A percentile compares a stretch with the other conserved stretches of the same genome.
Conservation (phyloP, 768 basidiomycete genomes). For the Amanita muscaria region DNA sequence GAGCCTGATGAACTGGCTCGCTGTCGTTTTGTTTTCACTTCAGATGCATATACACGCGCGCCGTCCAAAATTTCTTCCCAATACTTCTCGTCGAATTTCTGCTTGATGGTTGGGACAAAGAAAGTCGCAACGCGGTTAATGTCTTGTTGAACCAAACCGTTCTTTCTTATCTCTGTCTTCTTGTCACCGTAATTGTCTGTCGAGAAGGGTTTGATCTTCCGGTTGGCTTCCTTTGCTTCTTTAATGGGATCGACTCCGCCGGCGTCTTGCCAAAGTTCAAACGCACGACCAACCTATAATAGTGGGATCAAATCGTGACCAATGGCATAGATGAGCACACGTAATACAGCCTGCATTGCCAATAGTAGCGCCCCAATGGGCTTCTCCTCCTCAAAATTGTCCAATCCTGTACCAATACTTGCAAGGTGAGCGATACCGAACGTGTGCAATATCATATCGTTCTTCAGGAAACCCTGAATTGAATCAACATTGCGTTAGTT, state of each 20-base stretch:
- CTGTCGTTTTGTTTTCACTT: no score
- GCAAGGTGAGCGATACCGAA: neutral
- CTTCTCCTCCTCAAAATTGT: neutral
- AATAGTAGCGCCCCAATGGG: conserved; percentile 4
- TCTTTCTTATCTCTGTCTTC: neutral
- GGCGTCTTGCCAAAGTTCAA: neutral
- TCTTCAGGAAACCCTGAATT: neutral
- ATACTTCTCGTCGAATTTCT: neutral
- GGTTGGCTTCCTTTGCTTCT: no score
- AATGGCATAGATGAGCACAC: neutral
- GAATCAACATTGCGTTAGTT: no score
- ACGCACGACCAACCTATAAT: neutral
- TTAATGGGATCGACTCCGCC: no score
- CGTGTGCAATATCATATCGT: neutral
- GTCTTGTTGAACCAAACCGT: no score
- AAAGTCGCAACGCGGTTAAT: neutral
- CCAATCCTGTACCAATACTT: neutral
- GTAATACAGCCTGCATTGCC: conserved; percentile 1
- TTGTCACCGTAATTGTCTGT: neutral
- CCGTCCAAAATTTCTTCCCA: neutral
- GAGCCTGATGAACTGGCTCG: no score
- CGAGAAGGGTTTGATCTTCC: neutral
- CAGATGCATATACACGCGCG: no score
- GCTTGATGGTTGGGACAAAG: neutral
- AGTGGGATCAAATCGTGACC: neutral